Evolutionary conservation across 345 rosid genomes (phyloP).

Genomic region (Diplotaxis tenuifolia): DNA sequence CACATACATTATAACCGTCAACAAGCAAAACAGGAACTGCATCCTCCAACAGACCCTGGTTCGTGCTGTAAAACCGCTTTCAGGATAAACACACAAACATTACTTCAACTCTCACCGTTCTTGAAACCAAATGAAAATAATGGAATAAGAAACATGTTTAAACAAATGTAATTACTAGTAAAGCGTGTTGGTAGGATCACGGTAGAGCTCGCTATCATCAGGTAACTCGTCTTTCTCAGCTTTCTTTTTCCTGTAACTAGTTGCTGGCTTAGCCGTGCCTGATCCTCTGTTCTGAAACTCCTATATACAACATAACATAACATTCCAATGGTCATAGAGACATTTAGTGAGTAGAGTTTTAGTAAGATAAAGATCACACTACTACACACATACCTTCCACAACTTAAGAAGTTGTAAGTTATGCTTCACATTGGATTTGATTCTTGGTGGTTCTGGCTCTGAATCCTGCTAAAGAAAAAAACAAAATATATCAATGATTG

Average conservation of each 20-base stretch:
- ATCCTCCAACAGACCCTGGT: conserved; percentile 53
- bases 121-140: background rate
- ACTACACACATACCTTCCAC: conserved; percentile 66
- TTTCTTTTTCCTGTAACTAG: conserved; percentile 86
- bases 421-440: conserved; percentile 89
- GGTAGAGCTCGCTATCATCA: conserved; percentile 59
- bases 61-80: conserved; percentile 64
- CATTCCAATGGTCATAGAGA: background rate
- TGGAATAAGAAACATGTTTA: conserved; percentile 5
- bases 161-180: conserved; percentile 63
- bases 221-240: conserved; percentile 67
- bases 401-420: conserved; percentile 69
- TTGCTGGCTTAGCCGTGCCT: conserved; percentile 64
- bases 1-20: conserved; percentile 97
- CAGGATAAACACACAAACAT: conserved; percentile 28
- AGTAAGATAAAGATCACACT: background rate
- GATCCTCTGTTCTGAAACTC: conserved; percentile 65
- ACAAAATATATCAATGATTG: conserved; percentile 24
- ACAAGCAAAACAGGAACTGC: conserved; percentile 91
- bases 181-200: conserved; percentile 69
- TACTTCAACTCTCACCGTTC: conserved; percentile 10
- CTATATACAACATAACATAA: conserved; percentile 34
- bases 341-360: no score
- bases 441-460: conserved; percentile 70
- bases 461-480: conserved; percentile 45